phyloP scores from a whole-genome alignment of 306 rosid species.

The Castanospermum australe region DNA sequence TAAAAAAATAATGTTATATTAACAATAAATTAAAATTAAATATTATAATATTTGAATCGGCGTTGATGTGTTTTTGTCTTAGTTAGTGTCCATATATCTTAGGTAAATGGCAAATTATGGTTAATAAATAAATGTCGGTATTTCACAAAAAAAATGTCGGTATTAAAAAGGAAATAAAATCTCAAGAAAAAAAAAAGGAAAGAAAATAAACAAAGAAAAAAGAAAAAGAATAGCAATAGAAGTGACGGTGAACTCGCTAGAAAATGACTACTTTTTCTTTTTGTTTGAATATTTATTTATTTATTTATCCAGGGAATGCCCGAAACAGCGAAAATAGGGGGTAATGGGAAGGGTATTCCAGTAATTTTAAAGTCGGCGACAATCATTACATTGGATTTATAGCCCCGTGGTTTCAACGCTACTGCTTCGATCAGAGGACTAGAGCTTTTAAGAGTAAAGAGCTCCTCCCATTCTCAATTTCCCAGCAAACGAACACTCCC shows the following conservation, averaged over 20 bases:
- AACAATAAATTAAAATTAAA: too few relatives aligned
- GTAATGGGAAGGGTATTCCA: constrained; percentile 22
- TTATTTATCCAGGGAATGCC: neutral
- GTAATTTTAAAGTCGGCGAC: neutral
- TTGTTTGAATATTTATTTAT: neutral
- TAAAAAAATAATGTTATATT: too few relatives aligned
- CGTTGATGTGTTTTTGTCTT: too few relatives aligned
- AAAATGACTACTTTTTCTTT: constrained; percentile 15
- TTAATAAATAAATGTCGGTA: neutral
- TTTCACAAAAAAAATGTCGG: neutral
- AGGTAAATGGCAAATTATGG: too few relatives aligned
- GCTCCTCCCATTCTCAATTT: neutral
- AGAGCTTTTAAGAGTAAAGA: too few relatives aligned
- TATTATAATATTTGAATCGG: too few relatives aligned
- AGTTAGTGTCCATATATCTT: too few relatives aligned
- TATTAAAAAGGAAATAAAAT: constrained; percentile 1
- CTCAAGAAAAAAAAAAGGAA: neutral
- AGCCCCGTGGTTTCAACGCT: constrained; percentile 35
- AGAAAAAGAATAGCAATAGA: neutral
- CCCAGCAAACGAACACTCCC: constrained; percentile 9
- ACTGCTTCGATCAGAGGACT: too few relatives aligned
- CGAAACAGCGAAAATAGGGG: constrained; percentile 35
- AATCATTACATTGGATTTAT: neutral
- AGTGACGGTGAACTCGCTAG: constrained; percentile 25
- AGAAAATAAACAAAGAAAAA: neutral